Conservation (phyloP, 2,329 filamentous ascomycete species). For the Calonectria honghensis region DNA sequence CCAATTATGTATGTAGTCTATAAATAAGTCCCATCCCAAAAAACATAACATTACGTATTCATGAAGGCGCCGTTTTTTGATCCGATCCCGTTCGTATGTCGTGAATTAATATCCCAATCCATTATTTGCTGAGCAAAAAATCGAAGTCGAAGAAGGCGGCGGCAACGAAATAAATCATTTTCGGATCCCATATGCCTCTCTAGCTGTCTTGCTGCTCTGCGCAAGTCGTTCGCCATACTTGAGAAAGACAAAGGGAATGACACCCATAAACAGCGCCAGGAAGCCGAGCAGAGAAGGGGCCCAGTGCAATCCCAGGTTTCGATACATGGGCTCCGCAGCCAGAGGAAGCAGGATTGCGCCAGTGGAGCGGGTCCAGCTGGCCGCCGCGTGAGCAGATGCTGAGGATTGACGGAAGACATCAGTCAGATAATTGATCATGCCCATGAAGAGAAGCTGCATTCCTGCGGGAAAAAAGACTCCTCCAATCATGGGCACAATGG, state of each 20-base stretch:
- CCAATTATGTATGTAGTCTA: background rate
- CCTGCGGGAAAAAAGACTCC: slow-evolving; percentile 66
- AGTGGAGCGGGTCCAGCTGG: slow-evolving; percentile 58
- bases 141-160: background rate
- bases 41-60: background rate
- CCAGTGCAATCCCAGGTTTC: slow-evolving; percentile 59
- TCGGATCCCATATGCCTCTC: slow-evolving; percentile 49
- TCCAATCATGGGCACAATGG: slow-evolving; percentile 62
- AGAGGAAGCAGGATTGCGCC: slow-evolving; percentile 59
- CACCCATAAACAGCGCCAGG: slow-evolving; percentile 56
- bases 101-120: background rate
- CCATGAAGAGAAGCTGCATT: slow-evolving; percentile 60
- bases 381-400: slow-evolving; percentile 60
- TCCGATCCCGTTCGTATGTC: background rate
- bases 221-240: slow-evolving; percentile 56
- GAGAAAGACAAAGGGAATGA: slow-evolving; percentile 59
- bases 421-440: slow-evolving; percentile 60
- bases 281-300: slow-evolving; percentile 60
- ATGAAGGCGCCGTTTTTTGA: background rate
- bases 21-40: background rate
- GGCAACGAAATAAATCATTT: slow-evolving; percentile 25
- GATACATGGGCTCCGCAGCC: slow-evolving; percentile 58
- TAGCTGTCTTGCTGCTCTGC: slow-evolving; percentile 54
- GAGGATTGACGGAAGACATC: slow-evolving; percentile 59
- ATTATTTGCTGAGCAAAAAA: background rate